Conservation (phyloP, 768 basidiomycete genomes). For the Trametopsis cervina region DNA sequence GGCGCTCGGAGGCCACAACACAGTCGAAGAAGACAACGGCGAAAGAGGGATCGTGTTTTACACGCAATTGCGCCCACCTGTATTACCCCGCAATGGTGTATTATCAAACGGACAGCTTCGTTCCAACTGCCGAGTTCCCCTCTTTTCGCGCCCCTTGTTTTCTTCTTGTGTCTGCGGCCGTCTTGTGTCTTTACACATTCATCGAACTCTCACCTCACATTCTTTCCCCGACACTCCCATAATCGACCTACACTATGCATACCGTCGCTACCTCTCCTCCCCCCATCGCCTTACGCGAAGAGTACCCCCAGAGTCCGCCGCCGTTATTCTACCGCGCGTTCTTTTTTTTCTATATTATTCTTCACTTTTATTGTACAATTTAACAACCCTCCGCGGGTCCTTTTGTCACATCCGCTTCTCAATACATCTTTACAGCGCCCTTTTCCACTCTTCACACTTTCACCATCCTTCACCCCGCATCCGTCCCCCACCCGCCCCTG, state of each 20-base stretch:
- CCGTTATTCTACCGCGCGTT: conserved; percentile 43
- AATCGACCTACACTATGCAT: conserved; percentile 34
- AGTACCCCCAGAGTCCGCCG: conserved; percentile 39
- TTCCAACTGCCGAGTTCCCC: conserved; percentile 14
- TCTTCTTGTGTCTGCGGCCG: conserved; percentile 7
- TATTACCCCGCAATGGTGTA: conserved; percentile 23
- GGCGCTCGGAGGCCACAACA: neutral
- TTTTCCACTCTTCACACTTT: conserved; percentile 22
- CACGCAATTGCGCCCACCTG: conserved; percentile 14
- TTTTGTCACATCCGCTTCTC: too few species aligned
- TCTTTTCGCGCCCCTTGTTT: conserved; percentile 8
- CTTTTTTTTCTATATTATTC: conserved; percentile 81
- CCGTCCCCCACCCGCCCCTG: conserved; percentile 13
- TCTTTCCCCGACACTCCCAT: conserved; percentile 35
- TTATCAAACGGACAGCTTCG: conserved; percentile 19
- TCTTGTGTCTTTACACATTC: conserved; percentile 23
- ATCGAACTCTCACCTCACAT: conserved; percentile 31
- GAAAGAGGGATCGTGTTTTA: conserved; percentile 13
- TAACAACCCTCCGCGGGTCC: conserved; percentile 28
- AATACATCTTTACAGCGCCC: too few species aligned
- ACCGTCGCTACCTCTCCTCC: conserved; percentile 18
- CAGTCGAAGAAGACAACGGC: too few species aligned
- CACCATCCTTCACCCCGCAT: conserved; percentile 10
- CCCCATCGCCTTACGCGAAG: conserved; percentile 34
- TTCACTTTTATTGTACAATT: conserved; percentile 64